Conservation (phyloP, 2,329 filamentous ascomycete species). For the Aspergillus novoparasiticus region DNA sequence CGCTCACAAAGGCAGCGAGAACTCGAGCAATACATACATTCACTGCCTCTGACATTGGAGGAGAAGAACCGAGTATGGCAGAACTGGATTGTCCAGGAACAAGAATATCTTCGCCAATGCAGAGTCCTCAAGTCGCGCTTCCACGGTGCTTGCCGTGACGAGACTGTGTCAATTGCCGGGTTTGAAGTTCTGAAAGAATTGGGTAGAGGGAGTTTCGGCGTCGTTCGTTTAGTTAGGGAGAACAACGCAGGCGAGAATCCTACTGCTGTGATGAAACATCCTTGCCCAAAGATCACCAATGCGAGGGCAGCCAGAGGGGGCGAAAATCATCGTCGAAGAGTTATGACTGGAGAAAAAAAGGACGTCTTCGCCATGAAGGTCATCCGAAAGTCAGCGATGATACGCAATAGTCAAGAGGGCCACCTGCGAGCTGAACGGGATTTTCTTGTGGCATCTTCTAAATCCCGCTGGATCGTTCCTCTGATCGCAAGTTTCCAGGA, state of each 20-base stretch:
- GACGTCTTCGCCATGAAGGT: conserved; percentile 95
- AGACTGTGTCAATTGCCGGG: conserved; percentile 59
- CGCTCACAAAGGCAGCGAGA: conserved; percentile 64
- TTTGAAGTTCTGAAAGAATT: conserved; percentile 82
- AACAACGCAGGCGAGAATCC: conserved; percentile 35
- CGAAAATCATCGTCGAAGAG: conserved; percentile 30
- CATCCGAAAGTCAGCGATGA: conserved; percentile 91
- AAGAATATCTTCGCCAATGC: conserved; percentile 71
- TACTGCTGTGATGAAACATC: neutral
- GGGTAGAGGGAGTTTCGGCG: conserved; percentile 92
- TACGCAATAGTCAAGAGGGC: conserved; percentile 86
- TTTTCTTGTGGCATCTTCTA: conserved; percentile 84
- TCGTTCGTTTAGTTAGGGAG: conserved; percentile 82
- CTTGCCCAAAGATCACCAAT: neutral
- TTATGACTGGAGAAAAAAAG: conserved; percentile 41
- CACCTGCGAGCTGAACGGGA: conserved; percentile 90
- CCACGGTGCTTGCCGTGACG: conserved; percentile 39
- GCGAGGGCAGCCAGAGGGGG: conserved; percentile 6
- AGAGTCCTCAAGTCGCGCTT: conserved; percentile 70
- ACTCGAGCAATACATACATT: conserved; percentile 66
- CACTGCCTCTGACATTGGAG: conserved; percentile 59
- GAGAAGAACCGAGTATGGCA: conserved; percentile 55
- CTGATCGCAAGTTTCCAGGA: conserved; percentile 90
- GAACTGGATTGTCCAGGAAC: conserved; percentile 69
- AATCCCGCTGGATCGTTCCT: conserved; percentile 88